phyloP scores from a whole-genome alignment of 768 basidiomycete genomes.

The Ephemerocybe angulata region DNA sequence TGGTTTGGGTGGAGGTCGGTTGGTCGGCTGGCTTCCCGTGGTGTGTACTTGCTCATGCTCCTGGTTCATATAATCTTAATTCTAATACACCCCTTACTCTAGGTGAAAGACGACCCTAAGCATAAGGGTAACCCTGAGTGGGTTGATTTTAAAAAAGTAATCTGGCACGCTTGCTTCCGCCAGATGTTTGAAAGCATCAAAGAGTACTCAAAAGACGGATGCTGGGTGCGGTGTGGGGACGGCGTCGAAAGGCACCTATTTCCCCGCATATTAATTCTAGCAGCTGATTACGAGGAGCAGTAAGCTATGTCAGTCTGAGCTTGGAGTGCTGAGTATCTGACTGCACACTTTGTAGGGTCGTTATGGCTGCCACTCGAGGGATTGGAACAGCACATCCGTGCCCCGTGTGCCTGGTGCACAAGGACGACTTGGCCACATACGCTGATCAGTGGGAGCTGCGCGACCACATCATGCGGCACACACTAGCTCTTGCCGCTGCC shows the following conservation, averaged over 20 bases:
- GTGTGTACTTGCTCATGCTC: not conserved
- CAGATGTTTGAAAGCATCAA: slow-evolving; percentile 28
- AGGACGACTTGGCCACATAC: slow-evolving; percentile 15
- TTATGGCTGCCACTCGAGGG: slow-evolving; percentile 35
- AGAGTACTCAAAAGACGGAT: slow-evolving; percentile 9
- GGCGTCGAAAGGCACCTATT: slow-evolving; percentile 25
- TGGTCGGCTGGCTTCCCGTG: slow-evolving; percentile 27
- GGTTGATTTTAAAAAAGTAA: slow-evolving; percentile 29
- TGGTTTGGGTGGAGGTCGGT: not conserved
- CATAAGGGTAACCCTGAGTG: slow-evolving; percentile 27
- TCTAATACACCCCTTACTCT: slow-evolving; percentile 14
- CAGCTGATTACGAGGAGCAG: slow-evolving; percentile 46
- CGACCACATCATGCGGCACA: not conserved
- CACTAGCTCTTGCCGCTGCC: not conserved
- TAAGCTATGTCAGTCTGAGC: slow-evolving; percentile 18
- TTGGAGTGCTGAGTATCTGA: not conserved
- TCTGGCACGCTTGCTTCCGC: slow-evolving; percentile 37
- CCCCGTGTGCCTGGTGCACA: slow-evolving; percentile 31
- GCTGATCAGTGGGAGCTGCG: not conserved
- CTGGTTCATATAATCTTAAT: slow-evolving; percentile 34
- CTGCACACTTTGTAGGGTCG: slow-evolving; percentile 19
- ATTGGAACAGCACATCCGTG: slow-evolving; percentile 26
- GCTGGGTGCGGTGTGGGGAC: slow-evolving; percentile 13
- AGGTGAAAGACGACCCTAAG: slow-evolving; percentile 25
- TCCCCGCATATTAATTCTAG: slow-evolving; percentile 35